Evolutionary conservation across 2,329 filamentous ascomycete genomes (phyloP).

Genomic region (Clarireedia sp.): DNA sequence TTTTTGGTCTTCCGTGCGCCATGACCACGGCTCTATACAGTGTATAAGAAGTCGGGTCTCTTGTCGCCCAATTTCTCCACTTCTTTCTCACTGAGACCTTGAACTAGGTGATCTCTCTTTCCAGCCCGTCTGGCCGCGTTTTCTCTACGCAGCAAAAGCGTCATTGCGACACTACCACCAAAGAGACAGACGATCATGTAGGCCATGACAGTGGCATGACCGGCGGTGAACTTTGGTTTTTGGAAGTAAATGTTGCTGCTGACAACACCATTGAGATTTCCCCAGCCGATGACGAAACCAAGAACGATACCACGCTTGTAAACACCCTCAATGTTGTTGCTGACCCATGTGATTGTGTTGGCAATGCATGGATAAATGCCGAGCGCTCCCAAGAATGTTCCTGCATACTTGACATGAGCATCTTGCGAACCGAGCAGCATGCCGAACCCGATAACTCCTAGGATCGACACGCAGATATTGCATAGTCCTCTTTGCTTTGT

Average conservation of each 20-base stretch:
- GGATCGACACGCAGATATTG: slow-evolving; percentile 64
- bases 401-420: slow-evolving; percentile 68
- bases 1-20: neutral
- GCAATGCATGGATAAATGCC: slow-evolving; percentile 82
- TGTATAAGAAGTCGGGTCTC: slow-evolving; percentile 64
- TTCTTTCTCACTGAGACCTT: slow-evolving; percentile 55
- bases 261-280: slow-evolving; percentile 67
- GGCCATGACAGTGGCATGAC: slow-evolving; percentile 66
- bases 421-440: slow-evolving; percentile 64
- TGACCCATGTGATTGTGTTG: slow-evolving; percentile 80
- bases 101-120: slow-evolving; percentile 51
- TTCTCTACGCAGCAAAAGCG: slow-evolving; percentile 52
- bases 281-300: slow-evolving; percentile 84
- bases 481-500: slow-evolving; percentile 66
- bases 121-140: slow-evolving; percentile 60
- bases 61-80: slow-evolving; percentile 60
- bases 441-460: slow-evolving; percentile 69
- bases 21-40: slow-evolving; percentile 34
- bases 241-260: slow-evolving; percentile 60
- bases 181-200: slow-evolving; percentile 65
- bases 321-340: slow-evolving; percentile 81
- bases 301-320: slow-evolving; percentile 84
- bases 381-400: slow-evolving; percentile 72
- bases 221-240: slow-evolving; percentile 48
- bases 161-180: slow-evolving; percentile 61